These are phyloP conservation scores for Pseudopediastrum boryanum DNA, from an alignment of 139 green algal genomes.

Conservation along the genomic window DNA sequence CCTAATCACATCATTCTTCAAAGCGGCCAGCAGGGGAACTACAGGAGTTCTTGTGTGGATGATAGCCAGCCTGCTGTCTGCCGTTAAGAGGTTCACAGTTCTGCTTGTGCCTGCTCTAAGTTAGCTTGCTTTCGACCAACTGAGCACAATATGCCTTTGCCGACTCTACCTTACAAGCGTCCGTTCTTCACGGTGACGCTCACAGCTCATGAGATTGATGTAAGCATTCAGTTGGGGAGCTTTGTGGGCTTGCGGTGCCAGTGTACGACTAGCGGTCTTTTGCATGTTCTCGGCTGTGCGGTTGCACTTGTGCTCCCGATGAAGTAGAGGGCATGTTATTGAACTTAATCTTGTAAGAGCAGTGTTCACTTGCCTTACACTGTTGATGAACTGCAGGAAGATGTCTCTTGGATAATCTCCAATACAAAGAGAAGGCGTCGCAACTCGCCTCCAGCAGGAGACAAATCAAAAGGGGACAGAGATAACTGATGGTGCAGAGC, in stretches of 20 bases:
- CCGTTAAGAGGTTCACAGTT: too few relatives aligned
- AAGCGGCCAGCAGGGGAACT: background rate
- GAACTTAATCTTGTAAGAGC: background rate
- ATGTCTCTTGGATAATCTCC: slow-evolving; percentile 55
- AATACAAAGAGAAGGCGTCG: slow-evolving; percentile 56
- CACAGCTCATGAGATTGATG: slow-evolving; percentile 57
- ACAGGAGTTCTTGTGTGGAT: too few relatives aligned
- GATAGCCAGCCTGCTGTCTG: too few relatives aligned
- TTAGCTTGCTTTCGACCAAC: background rate
- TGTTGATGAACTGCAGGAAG: slow-evolving; percentile 42
- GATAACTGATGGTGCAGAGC: too few relatives aligned
- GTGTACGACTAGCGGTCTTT: background rate
- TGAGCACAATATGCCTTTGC: background rate
- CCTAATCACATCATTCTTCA: background rate
- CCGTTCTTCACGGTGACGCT: slow-evolving; percentile 59
- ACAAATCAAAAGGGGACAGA: too few relatives aligned
- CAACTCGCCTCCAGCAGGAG: slow-evolving; percentile 32
- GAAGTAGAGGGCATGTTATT: too few relatives aligned
- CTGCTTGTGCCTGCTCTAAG: background rate
- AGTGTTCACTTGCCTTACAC: background rate
- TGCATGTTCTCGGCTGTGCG: background rate
- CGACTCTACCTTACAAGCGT: slow-evolving; percentile 52
- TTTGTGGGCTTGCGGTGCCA: background rate
- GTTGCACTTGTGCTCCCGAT: background rate
- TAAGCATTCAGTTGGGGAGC: slow-evolving; percentile 14